Conservation (phyloP, 768 basidiomycete species). For the Omphalotus guepiniiformis region DNA sequence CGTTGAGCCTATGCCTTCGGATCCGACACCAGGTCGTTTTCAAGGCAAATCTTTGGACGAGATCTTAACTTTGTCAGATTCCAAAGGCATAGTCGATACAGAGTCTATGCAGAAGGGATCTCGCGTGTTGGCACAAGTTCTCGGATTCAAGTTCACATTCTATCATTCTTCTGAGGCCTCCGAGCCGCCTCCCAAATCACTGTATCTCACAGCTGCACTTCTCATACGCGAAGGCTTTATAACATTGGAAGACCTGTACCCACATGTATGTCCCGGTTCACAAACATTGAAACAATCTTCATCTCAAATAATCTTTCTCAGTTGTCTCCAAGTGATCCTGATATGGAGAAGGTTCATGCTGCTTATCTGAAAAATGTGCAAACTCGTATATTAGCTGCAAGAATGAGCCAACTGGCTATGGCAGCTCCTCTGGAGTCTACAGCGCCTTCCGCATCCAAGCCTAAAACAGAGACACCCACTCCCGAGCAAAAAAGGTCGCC, state of each 20-base stretch:
- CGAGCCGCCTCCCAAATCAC: conserved; percentile 62
- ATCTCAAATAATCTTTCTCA: conserved; percentile 25
- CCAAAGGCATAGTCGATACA: conserved; percentile 16
- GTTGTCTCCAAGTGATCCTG: conserved; percentile 72
- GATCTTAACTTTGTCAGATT: conserved; percentile 54
- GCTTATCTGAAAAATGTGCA: conserved; percentile 64
- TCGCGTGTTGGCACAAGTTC: conserved; percentile 78
- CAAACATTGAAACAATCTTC: background rate
- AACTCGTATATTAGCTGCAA: conserved; percentile 62
- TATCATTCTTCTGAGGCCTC: conserved; percentile 67
- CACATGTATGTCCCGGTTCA: conserved; percentile 63
- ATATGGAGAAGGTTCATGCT: conserved; percentile 64
- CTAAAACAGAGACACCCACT: conserved; percentile 30
- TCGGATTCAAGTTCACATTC: conserved; percentile 96
- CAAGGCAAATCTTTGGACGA: conserved; percentile 64
- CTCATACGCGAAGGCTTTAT: conserved; percentile 90
- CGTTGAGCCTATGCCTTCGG: conserved; percentile 32
- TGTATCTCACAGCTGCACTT: conserved; percentile 81
- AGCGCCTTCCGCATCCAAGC: conserved; percentile 33
- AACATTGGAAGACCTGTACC: conserved; percentile 81
- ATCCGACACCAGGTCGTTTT: conserved; percentile 37
- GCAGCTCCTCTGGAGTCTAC: conserved; percentile 74
- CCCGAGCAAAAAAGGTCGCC: conserved; percentile 28
- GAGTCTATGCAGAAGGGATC: conserved; percentile 32
- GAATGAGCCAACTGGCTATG: conserved; percentile 74